Evolutionary conservation across 169 alveolate genomes (phyloP).

Genomic region (Plasmodium vivax): DNA sequence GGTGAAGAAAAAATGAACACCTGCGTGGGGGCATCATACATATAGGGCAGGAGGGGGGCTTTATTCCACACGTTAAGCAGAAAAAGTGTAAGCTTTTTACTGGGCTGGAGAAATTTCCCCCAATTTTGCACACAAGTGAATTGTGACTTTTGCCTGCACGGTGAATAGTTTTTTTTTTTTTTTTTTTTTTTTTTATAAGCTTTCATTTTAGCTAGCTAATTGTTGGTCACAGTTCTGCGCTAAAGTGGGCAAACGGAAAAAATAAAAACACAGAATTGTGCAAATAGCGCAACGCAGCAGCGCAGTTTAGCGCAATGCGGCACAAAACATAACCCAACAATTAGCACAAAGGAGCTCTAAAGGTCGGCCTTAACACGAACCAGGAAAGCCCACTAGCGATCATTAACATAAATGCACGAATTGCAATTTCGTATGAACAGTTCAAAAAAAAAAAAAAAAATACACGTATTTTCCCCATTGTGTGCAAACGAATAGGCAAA

Average conservation of each 20-base stretch:
- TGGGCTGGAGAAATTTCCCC: neutral
- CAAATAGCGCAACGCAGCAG: neutral
- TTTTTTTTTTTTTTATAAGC: neutral
- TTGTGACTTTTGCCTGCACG: neutral
- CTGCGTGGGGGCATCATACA: neutral
- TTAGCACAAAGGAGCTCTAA: neutral
- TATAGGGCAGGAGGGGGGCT: neutral
- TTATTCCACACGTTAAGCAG: neutral
- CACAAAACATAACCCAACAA: neutral
- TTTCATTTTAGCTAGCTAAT: neutral
- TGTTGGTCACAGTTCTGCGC: neutral
- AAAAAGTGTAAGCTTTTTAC: neutral
- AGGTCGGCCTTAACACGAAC: neutral
- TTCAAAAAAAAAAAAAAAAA: slow-evolving; percentile 19
- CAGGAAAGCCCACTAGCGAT: neutral
- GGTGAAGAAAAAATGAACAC: neutral
- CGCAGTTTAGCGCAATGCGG: neutral
- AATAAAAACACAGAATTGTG: neutral
- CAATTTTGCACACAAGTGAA: neutral
- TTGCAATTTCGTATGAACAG: slow-evolving; percentile 15
- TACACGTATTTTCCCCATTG: neutral
- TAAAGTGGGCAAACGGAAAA: neutral
- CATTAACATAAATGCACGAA: neutral
- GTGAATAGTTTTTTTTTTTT: too few species aligned
- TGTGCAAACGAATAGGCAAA: neutral